Base-by-base conservation (phyloP, 169 alveolate genomes). In the Eimeria praecox region DNA sequence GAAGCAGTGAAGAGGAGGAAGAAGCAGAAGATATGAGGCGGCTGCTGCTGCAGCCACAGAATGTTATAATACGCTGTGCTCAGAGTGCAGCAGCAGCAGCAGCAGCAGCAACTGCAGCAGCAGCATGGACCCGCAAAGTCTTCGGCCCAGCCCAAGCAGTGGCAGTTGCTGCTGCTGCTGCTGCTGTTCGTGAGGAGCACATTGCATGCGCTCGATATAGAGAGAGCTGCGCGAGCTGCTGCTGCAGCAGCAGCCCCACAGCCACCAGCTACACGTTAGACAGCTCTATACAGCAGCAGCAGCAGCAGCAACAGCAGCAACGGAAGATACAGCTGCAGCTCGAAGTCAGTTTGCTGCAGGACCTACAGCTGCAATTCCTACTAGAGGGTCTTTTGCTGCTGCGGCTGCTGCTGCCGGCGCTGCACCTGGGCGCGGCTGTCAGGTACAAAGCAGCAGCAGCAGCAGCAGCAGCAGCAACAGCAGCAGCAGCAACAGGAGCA, bases 341-440 rank as follows among this genome's bases (percentile, higher is more conserved):
- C 4, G 94, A 89, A 30, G 35, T 66, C 44, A n/a, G 46, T 40
- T 40, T 89, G 94, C 75, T 66, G n/a, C 66, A 35, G 30, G 94
- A 46, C 66, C 24, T 66, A 71, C 94, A 69, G 54, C 33, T 66
- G 44, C 69, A 89, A 64, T 86, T 86, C 44, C 40, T 46, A 1
- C 62, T 66, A 44, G 80, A 71, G 56, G 80, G 80, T 42, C 80
- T 86, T 49, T 12, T 86, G 93, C 93, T 86, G 80, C 80, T 86
- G 93, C 93, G 93, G 64, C 93, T 86, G 77, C 93, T 86, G 82
- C 93, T 86, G 80, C 93, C 93, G 6, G 93, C 93, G 40, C 82
- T 86, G 75, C 80, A 86, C 80, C 40, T 86, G 46, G 82, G 80
- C 18, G 49, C 80, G 49, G 49, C 82, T 35, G 56, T 86, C 82